Conservation (phyloP, 345 rosid species). For the Sapria himalayana region DNA sequence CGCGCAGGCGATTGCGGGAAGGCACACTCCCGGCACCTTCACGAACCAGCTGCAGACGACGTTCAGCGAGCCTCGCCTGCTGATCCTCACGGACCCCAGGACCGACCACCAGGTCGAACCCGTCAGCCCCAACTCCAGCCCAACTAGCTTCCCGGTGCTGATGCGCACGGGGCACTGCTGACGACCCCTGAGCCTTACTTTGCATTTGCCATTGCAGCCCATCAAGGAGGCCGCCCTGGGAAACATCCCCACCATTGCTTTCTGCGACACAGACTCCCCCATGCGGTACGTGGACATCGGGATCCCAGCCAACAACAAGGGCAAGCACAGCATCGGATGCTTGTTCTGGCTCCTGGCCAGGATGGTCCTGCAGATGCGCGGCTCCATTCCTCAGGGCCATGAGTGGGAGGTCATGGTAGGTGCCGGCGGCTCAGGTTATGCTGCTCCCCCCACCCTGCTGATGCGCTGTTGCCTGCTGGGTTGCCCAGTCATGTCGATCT, state of each 20-base stretch:
- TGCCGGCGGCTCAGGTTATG: too few relatives aligned
- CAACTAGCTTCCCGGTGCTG: conserved; percentile 89
- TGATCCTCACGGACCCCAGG: conserved; percentile 90
- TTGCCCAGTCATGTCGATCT: not conserved
- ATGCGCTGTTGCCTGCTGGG: too few relatives aligned
- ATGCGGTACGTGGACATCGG: conserved; percentile 86
- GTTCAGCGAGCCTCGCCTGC: conserved; percentile 67
- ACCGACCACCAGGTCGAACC: conserved; percentile 76
- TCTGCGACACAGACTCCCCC: conserved; percentile 92
- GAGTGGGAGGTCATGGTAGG: conserved; percentile 79
- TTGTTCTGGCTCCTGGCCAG: conserved; percentile 89
- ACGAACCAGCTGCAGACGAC: conserved; percentile 88
- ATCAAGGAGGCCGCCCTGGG: conserved; percentile 94
- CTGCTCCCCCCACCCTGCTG: too few relatives aligned
- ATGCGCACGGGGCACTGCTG: conserved; percentile 42
- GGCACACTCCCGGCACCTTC: conserved; percentile 98
- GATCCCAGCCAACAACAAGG: conserved; percentile 92
- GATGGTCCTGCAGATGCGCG: conserved; percentile 97
- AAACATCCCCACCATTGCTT: conserved; percentile 85
- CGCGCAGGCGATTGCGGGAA: conserved; percentile 90
- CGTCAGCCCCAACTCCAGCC: conserved; percentile 40
- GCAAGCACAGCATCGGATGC: conserved; percentile 90
- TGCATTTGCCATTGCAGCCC: conserved; percentile 37
- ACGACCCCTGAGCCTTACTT: too few relatives aligned
- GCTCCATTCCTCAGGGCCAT: conserved; percentile 51